Conservation (phyloP, 495 filamentous ascomycete genomes). For the Penicillium simplicissimum region DNA sequence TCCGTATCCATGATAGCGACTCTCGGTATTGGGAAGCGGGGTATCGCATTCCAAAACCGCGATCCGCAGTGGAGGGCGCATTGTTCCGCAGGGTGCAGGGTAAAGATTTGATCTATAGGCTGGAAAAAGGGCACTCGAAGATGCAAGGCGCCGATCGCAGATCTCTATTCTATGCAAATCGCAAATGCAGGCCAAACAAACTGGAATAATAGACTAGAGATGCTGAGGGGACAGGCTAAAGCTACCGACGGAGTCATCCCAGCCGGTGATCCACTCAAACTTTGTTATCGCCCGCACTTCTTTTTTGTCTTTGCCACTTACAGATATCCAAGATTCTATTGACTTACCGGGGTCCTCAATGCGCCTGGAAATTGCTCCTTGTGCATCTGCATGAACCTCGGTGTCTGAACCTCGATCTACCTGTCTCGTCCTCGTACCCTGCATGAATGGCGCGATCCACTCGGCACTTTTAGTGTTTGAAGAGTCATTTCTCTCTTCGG, state of each 20-base stretch:
- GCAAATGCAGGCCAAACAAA: background rate
- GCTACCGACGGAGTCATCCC: background rate
- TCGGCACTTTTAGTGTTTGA: background rate
- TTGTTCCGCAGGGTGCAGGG: constrained; percentile 16
- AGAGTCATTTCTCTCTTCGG: background rate
- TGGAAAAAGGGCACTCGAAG: background rate
- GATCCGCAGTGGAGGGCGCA: constrained; percentile 66
- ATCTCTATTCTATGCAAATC: background rate
- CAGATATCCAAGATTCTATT: background rate
- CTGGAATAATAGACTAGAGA: background rate
- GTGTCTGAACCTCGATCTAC: background rate
- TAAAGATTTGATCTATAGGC: background rate
- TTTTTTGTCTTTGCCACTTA: background rate
- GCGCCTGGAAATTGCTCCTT: too few relatives aligned
- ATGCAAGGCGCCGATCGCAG: background rate
- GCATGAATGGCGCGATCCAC: background rate
- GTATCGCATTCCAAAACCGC: constrained; percentile 84
- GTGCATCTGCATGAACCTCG: constrained; percentile 1
- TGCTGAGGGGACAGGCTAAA: background rate
- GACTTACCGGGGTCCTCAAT: background rate
- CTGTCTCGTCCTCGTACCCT: background rate
- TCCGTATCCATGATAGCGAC: constrained; percentile 70
- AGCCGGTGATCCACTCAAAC: background rate
- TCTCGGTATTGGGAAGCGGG: constrained; percentile 54
- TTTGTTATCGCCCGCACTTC: background rate